A percentile compares a stretch with the other conserved stretches of the same genome.
Conservation (phyloP, 805 yeast genomes). For the Kluyveromyces dobzhanskii region DNA sequence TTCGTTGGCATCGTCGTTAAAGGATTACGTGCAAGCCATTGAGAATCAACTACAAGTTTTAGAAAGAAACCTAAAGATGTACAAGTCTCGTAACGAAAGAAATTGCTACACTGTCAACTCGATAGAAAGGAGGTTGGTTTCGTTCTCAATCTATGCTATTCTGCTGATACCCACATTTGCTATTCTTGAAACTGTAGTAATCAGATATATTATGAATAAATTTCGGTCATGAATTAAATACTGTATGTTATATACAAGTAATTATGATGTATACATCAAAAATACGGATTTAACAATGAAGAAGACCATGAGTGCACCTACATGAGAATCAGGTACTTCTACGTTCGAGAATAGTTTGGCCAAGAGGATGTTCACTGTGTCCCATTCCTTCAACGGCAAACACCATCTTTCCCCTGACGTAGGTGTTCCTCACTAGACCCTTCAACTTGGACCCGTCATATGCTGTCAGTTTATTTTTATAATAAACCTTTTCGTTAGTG, state of each 20-base stretch:
- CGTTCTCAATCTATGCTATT: slow-evolving; percentile 60
- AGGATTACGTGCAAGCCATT: slow-evolving; percentile 43
- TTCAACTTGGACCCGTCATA: slow-evolving; percentile 60
- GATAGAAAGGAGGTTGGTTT: slow-evolving; percentile 53
- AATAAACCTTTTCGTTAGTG: slow-evolving; percentile 48
- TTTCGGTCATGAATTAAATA: not conserved
- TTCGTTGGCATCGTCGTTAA: slow-evolving; percentile 39
- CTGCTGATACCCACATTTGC: slow-evolving; percentile 63
- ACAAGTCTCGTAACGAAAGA: slow-evolving; percentile 83
- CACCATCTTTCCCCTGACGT: slow-evolving; percentile 66
- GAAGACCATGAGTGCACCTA: too few relatives aligned
- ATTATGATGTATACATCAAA: too few relatives aligned
- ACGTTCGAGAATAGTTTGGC: slow-evolving; percentile 53
- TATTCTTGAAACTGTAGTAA: slow-evolving; percentile 54
- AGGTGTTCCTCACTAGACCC: slow-evolving; percentile 75
- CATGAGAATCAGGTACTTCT: slow-evolving; percentile 31
- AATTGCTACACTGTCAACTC: slow-evolving; percentile 73
- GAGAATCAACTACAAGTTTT: slow-evolving; percentile 52
- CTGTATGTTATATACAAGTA: too few relatives aligned
- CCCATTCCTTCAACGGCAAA: slow-evolving; percentile 47
- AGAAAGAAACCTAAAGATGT: slow-evolving; percentile 60
- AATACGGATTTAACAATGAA: too few relatives aligned
- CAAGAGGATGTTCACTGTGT: slow-evolving; percentile 47
- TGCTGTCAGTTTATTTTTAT: slow-evolving; percentile 85
- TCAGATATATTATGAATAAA: slow-evolving; percentile 33